Conservation (phyloP, 768 basidiomycete species). For the Clavaria fumosa region DNA sequence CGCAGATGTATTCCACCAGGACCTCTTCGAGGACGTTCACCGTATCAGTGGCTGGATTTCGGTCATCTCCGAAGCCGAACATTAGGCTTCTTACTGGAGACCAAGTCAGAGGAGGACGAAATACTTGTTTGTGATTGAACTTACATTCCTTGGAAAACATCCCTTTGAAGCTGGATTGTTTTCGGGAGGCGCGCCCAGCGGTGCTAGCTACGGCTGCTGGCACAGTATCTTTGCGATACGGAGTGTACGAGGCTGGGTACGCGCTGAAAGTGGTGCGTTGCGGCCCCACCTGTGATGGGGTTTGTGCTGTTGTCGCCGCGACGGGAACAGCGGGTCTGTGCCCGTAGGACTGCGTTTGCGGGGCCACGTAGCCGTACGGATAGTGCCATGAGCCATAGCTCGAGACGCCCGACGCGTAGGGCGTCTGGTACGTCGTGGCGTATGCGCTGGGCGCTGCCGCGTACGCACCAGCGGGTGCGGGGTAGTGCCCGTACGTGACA, state of each 20-base stretch:
- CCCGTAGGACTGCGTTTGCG: conserved; percentile 17
- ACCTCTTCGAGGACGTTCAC: conserved; percentile 92
- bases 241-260: conserved; percentile 42
- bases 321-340: conserved; percentile 10
- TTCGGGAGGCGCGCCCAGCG: conserved; percentile 36
- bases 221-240: conserved; percentile 33
- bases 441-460: too few species aligned
- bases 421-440: conserved; percentile 12
- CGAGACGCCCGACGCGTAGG: conserved; percentile 50
- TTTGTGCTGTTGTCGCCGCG: conserved; percentile 11
- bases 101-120: conserved; percentile 2
- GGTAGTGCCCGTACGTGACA: too few species aligned
- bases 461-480: too few species aligned
- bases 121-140: too few species aligned
- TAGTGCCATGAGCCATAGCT: conserved; percentile 58
- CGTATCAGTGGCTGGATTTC: conserved; percentile 75
- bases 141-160: conserved; percentile 70
- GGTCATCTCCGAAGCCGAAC: conserved; percentile 91
- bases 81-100: conserved; percentile 62
- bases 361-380: conserved; percentile 43
- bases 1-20: conserved; percentile 77
- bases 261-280: conserved; percentile 35
- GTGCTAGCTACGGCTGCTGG: conserved; percentile 25
- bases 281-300: conserved; percentile 17
- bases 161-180: conserved; percentile 50